Evolutionary conservation across 164 flowering plant species (phyloP).

Genomic region (Chimonanthus praecox): DNA sequence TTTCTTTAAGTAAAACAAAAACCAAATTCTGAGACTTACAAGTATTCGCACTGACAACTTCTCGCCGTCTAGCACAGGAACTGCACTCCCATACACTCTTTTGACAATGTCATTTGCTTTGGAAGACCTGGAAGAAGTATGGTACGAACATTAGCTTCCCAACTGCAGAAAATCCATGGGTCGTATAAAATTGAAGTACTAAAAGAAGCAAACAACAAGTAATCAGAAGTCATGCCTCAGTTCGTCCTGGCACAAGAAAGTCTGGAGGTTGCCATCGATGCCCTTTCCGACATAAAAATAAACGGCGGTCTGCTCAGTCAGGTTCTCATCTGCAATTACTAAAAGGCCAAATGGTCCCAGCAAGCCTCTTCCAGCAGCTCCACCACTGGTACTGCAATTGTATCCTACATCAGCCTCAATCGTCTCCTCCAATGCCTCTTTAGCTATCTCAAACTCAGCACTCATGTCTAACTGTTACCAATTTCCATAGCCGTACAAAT

Average conservation of each 20-base stretch:
- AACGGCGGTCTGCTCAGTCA: conserved; percentile 66
- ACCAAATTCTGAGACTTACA: conserved; percentile 30
- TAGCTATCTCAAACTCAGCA: conserved; percentile 65
- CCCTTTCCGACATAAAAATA: conserved; percentile 70
- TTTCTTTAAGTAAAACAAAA: background rate
- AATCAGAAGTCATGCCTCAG: conserved; percentile 38
- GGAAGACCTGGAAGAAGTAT: conserved; percentile 42
- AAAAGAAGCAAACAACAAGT: background rate
- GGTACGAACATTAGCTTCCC: background rate
- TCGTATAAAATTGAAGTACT: too few species aligned
- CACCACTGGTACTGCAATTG: conserved; percentile 52
- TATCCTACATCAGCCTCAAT: conserved; percentile 30
- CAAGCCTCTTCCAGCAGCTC: conserved; percentile 53
- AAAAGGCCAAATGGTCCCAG: conserved; percentile 86
- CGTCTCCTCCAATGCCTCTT: conserved; percentile 29
- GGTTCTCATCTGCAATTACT: conserved; percentile 54
- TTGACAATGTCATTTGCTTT: conserved; percentile 56
- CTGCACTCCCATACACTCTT: conserved; percentile 45
- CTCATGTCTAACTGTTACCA: conserved; percentile 56
- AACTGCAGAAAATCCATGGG: background rate
- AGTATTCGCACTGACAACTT: conserved; percentile 54
- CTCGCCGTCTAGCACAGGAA: conserved; percentile 66
- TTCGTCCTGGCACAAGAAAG: conserved; percentile 72
- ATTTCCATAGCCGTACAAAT: background rate
- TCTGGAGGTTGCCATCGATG: conserved; percentile 38